Percentiles rank a stretch among this genome's conserved stretches.
These are phyloP conservation scores for Mangifera indica DNA, from an alignment of 345 rosid species.

Conservation along the genomic window DNA sequence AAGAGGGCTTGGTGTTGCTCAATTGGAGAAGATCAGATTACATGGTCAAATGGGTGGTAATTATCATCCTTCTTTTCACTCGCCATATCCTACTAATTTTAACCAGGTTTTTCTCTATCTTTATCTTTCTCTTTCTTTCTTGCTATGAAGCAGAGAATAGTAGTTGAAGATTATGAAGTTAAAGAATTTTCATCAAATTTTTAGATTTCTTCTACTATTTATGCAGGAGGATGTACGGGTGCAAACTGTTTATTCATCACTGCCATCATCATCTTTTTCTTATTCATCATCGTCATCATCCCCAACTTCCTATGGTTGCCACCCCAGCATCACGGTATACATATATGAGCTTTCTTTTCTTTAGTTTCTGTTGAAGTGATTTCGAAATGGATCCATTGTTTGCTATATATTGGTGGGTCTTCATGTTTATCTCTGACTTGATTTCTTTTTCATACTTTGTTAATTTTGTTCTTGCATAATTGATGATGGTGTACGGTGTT, in stretches of 20 bases:
- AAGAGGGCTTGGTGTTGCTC: constrained; percentile 99
- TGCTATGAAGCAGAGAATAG: not conserved
- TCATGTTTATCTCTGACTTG: constrained; percentile 13
- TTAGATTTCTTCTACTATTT: not conserved
- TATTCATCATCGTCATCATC: constrained; percentile 52
- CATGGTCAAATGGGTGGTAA: constrained; percentile 48
- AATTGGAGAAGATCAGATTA: constrained; percentile 85
- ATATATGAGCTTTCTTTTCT: not conserved
- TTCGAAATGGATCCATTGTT: not conserved
- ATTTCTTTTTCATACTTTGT: constrained; percentile 21
- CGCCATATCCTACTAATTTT: constrained; percentile 47
- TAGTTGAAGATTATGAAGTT: not conserved
- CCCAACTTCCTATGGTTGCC: constrained; percentile 58
- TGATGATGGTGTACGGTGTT: not conserved
- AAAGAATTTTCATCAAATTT: not conserved
- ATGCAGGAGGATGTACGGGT: constrained; percentile 73
- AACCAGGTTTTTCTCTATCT: constrained; percentile 46
- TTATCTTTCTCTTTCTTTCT: not conserved
- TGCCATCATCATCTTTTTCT: constrained; percentile 62
- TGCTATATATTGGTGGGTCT: constrained; percentile 10
- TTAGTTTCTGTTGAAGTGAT: not conserved
- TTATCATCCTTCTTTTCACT: constrained; percentile 41
- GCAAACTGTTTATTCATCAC: constrained; percentile 56
- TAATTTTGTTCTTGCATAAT: constrained; percentile 9
- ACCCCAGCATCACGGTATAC: constrained; percentile 66